Base-by-base conservation (phyloP, 345 rosid species). In the Hirschfeldia incana region DNA sequence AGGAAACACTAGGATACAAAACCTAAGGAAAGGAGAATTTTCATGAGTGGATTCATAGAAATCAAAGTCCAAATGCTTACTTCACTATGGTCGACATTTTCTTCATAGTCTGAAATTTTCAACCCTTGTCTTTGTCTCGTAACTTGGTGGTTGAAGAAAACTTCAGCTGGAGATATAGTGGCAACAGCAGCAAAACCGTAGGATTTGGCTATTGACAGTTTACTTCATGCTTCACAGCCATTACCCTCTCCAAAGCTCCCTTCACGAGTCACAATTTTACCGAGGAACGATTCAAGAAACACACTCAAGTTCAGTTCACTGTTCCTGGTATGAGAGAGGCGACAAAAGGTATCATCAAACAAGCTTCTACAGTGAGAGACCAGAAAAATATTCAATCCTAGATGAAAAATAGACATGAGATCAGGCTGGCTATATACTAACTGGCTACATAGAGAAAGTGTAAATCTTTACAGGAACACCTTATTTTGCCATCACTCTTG, bases 191-290 rank as follows among this genome's bases (percentile, higher is more conserved):
- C 53, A 66, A 89, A 89, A 75, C 87, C 87, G 32, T 88, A 88
- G 82, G 87, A 85, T 33, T 85, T 88, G 36, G 92, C 94, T 60
- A 90, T 87, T 53, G 97, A 88, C 51, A 89, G 87, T 73, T 90
- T 87, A 85, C 90, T 88, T 62, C 89, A 42, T 72, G 59, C 36
- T 21, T 15, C 8, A 7, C 30, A 29, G 39, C 30, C 8, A 29
- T 15, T 34, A 39, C 26, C 17, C 27, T 4, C 46, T 15, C 21
- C 27, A 32, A 32, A 63, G 26, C 42, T 62, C 42, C 67, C 27
- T 33, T 64, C 44, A 64, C 46, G 28, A 33, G 15, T 36, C 51
- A 36, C 26, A 16, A 16, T 65, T 51, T 63, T 10, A 51, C 61
- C 17, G 34, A 32, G 51, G 27, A 64, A 51, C 27, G 36, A 13